Evolutionary conservation across 1,284 basidiomycete genomes (phyloP), one percentile per base, ranked within the genome.

Genomic region (Irpex sp.): DNA sequence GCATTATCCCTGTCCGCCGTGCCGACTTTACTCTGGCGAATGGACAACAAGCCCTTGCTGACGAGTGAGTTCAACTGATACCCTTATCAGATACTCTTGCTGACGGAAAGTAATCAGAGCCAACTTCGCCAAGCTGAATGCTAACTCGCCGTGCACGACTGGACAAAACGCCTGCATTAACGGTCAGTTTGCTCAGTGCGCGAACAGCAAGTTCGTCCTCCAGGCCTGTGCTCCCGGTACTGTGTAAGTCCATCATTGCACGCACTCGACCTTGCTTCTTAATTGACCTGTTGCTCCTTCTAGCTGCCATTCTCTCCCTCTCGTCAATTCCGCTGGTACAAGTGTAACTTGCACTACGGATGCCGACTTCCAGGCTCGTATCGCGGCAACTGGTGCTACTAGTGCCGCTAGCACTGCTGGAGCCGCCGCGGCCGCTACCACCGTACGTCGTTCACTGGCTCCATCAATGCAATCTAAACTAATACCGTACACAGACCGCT

Each of bases 301-400:
- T 58, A 85, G 83, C 37, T 87, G 85, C 70, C 80, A 80, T 43
- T 84, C 84, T 1, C 75, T 87, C 51, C 86, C 85, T 19, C 69
- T 81, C 31, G 76, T 78, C 39, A 78, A 78, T 70, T 71, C 71
- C 6, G 62, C 76, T 1, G 82, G 81, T 39, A 82, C 81, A 17
- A 77, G 68, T 60, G 74, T 84, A 58, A 74, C 79, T 55, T 85
- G 83, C 69, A 78, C 78, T 9, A 82, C 82, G 2, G 70, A 70
- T 49, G 68, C 72, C 8, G 78, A 83, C 66, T 64, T 77, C 60
- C 69, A 75, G 55, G 64, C 74, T 0, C 78, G 80, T 50, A 78
- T 81, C 59, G 73, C 74, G 36, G 80, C 79, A 15, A 78, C 80
- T 35, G 77, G 78, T 56, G 75, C 75, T 6, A 72, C 68, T 4